Evolutionary conservation across 441 rosid species (phyloP), one percentile per base, ranked within the genome.

Genomic region (Populus hybrid): DNA sequence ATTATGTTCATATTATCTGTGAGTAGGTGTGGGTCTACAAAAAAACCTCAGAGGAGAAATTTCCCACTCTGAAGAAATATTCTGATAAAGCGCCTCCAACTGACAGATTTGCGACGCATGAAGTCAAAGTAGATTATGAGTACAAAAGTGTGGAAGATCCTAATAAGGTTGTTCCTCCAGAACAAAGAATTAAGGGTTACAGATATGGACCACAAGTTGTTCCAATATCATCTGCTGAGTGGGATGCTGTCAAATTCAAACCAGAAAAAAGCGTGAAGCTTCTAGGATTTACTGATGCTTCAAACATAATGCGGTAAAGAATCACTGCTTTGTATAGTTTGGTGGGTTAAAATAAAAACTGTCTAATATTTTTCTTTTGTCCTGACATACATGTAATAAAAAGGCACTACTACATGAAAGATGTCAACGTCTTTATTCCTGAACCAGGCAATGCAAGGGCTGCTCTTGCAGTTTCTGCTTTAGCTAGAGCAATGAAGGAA

Each of bases 341-440:
- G 59, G 21, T 28, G 64, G 29, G 40, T 75, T 72, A 23, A 76
- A 53, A 74, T 45, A 35, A 65, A 40, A 31, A 24, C 64, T 11
- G 14, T 38, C 68, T 73, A 16, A 33, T 31, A 1, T 81, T 71
- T 83, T 82, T 75, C 64, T 14, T 82, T 65, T 71, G 29, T 69
- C 67, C 80, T 76, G 1, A 64, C 66, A 29, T 82, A 72, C 76
- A 77, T 79, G 72, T 84, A 69, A 69, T 85, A 42, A 74, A 45
- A 90, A 94, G 99, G 79, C 98, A 92, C 82, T 87, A 92, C 81
- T 94, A 90, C 90, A 88, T 94, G 98, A 96, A 94, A 89, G 99
- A 94, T 81, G 97, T 90, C 66, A 84, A 88, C 79, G 77, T 90
- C 77, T 90, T 96, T 77, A 87, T 96, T 64, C 88, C 98, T 72